phyloP scores from a whole-genome alignment of 768 basidiomycete species.

The Amanita molliuscula region DNA sequence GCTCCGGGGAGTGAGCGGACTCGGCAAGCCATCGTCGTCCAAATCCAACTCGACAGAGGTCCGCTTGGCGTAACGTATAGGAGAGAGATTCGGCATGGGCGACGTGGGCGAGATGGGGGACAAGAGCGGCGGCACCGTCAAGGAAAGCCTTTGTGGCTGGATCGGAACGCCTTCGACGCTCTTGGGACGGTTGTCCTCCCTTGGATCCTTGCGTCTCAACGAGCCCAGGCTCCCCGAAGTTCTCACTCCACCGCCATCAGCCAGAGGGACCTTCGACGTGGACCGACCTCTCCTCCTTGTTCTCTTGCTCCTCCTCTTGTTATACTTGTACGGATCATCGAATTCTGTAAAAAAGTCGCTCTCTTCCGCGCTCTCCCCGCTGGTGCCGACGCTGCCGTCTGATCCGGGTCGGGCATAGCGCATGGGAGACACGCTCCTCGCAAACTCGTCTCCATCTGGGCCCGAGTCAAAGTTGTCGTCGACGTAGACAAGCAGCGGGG shows the following conservation, averaged over 20 bases:
- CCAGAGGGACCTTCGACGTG: background rate
- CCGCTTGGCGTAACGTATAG: conserved; percentile 4
- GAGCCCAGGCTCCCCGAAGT: conserved; percentile 2
- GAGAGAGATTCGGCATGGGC: background rate
- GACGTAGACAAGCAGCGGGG: conserved; percentile 4
- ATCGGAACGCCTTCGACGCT: background rate
- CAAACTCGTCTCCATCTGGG: conserved; percentile 1
- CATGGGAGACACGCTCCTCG: conserved; percentile 15
- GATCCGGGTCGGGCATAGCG: conserved; percentile 13
- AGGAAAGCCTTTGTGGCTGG: background rate
- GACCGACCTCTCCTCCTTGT: conserved; percentile 1
- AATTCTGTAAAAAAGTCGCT: conserved; percentile 5
- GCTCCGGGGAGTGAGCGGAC: background rate
- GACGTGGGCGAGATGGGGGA: background rate
- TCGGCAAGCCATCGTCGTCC: background rate
- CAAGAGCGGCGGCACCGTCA: background rate
- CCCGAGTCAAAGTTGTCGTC: conserved; percentile 6
- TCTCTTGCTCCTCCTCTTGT: conserved; percentile 7
- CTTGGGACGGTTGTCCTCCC: background rate
- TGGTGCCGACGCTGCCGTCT: background rate
- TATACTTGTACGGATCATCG: conserved; percentile 7
- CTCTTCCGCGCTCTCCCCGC: background rate
- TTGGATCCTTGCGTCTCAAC: background rate
- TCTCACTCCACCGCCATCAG: background rate
- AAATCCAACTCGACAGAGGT: background rate